Conservation (phyloP, 257 asterid genomes). For the Rehmannia glutinosa region DNA sequence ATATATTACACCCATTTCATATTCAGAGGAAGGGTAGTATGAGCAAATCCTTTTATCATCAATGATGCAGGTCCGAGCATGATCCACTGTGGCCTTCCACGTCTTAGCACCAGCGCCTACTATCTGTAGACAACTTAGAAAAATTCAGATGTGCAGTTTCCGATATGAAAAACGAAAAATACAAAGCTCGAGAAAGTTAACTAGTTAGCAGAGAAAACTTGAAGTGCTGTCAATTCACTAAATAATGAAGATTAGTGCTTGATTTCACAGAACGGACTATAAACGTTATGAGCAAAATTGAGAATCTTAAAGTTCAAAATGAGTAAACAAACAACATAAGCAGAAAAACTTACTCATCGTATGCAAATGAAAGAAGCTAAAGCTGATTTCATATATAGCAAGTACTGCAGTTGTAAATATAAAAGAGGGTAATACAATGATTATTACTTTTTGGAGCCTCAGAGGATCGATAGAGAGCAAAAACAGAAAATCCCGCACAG, state of each 20-base stretch:
- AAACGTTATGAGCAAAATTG: too few species aligned
- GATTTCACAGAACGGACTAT: too few species aligned
- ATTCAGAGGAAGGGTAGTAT: slow-evolving; percentile 12
- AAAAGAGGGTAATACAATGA: neutral
- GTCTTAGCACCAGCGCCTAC: neutral
- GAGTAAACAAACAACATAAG: neutral
- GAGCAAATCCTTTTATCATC: slow-evolving; percentile 18
- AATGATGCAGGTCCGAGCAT: slow-evolving; percentile 37
- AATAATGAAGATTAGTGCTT: too few species aligned
- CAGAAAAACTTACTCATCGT: too few species aligned
- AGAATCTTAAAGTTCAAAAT: neutral
- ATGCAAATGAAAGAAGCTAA: neutral
- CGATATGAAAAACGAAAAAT: neutral
- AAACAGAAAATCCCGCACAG: slow-evolving; percentile 36
- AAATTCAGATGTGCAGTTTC: neutral
- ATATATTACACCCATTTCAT: slow-evolving; percentile 13
- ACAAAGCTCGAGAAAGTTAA: too few species aligned
- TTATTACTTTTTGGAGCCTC: slow-evolving; percentile 25
- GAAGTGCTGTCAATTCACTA: too few species aligned
- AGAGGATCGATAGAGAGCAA: slow-evolving; percentile 24
- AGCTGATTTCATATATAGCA: neutral
- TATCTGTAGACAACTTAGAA: slow-evolving; percentile 29
- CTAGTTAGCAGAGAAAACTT: too few species aligned
- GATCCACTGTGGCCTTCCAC: slow-evolving; percentile 34
- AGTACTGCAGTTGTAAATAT: neutral